Evolutionary conservation across 441 rosid species (phyloP).

Genomic region (Syzygium syzygioides): DNA sequence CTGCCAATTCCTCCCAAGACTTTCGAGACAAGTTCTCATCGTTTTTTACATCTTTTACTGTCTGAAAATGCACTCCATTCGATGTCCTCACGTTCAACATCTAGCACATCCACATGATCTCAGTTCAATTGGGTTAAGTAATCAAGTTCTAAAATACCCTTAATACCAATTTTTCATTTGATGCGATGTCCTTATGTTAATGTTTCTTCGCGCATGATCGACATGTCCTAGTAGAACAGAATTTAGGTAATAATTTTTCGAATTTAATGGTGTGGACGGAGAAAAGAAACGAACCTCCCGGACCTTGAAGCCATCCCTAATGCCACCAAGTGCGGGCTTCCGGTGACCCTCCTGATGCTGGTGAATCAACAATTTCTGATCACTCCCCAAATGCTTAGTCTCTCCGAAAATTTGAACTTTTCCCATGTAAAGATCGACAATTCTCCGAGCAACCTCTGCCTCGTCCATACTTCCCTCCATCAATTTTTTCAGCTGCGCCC

Average conservation of each 20-base stretch:
- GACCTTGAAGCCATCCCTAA: constrained; percentile 22
- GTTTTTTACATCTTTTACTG: neutral
- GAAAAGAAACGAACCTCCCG: constrained; percentile 33
- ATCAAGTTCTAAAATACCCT: neutral
- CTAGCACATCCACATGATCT: neutral
- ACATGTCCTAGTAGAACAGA: neutral
- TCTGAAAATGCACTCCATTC: neutral
- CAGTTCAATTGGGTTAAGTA: neutral
- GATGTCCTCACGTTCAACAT: neutral
- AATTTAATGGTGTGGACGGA: neutral
- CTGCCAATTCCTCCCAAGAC: neutral
- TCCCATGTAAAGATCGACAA: constrained; percentile 29
- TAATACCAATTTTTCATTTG: neutral
- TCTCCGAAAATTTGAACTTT: constrained; percentile 6
- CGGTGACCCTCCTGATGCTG: neutral
- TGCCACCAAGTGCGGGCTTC: constrained; percentile 24
- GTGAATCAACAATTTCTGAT: neutral
- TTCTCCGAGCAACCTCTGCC: constrained; percentile 45
- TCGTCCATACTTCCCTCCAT: constrained; percentile 46
- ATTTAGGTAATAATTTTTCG: neutral
- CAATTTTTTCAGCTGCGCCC: constrained; percentile 37
- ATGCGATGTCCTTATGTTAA: neutral
- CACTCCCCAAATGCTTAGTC: neutral
- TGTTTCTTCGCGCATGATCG: neutral
- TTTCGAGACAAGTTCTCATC: neutral